Conservation (phyloP, 208 protist species). For the Entamoeba invadens region DNA sequence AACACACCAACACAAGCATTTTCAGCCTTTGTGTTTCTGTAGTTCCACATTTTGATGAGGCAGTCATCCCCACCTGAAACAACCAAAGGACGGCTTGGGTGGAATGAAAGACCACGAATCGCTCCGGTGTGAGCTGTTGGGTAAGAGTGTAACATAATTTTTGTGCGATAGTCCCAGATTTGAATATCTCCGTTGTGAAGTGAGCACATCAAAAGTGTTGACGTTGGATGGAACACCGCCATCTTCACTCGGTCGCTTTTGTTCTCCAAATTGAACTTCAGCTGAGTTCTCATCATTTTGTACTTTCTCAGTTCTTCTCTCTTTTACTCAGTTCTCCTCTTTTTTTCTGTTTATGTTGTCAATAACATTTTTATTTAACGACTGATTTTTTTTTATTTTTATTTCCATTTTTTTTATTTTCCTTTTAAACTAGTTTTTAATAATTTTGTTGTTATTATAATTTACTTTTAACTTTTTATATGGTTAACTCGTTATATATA, state of each 20-base stretch:
- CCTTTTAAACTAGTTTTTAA: no score
- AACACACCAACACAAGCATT: neutral
- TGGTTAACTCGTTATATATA: no score
- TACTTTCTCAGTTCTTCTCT: neutral
- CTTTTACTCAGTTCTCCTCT: neutral
- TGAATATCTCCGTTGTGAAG: neutral
- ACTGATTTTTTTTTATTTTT: no score
- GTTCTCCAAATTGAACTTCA: neutral
- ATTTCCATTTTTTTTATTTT: no score
- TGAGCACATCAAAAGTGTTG: neutral
- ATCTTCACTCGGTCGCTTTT: neutral
- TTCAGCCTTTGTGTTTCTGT: neutral
- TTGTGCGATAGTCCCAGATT: neutral
- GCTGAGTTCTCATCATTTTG: neutral
- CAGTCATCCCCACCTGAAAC: neutral
- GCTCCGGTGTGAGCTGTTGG: neutral
- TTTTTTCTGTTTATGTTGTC: neutral
- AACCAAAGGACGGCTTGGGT: neutral
- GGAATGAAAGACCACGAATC: neutral
- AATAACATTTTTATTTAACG: no score
- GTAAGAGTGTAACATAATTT: neutral
- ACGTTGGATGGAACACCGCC: neutral
- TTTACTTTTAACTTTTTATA: no score
- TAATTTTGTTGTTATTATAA: no score
- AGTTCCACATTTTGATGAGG: neutral